Evolutionary conservation across 2,329 filamentous ascomycete species (phyloP).

Genomic region (Fusarium penzigii): DNA sequence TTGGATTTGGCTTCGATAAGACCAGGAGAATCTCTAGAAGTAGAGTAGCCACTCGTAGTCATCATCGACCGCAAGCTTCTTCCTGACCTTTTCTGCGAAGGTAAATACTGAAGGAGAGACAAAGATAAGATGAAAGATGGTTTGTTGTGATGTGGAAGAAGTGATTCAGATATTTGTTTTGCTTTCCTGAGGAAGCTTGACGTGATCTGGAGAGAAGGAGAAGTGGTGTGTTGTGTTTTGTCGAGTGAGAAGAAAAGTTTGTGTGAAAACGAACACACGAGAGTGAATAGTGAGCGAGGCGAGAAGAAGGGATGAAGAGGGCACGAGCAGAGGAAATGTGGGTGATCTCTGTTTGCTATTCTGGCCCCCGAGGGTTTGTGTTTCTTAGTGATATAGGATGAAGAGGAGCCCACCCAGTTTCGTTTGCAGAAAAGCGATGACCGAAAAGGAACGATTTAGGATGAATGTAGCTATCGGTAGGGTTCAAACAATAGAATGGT

Average conservation of each 20-base stretch:
- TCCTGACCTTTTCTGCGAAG: not conserved
- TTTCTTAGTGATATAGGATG: not conserved
- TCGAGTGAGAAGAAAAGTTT: not conserved
- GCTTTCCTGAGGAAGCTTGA: no score
- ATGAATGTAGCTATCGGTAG: not conserved
- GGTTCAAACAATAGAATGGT: not conserved
- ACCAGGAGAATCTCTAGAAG: slow-evolving; percentile 8
- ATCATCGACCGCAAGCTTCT: slow-evolving; percentile 10
- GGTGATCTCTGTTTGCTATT: not conserved
- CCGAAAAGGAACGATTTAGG: not conserved
- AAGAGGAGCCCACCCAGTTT: not conserved
- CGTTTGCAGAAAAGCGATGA: not conserved
- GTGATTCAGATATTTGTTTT: no score
- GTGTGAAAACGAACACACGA: not conserved
- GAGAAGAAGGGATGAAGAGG: not conserved
- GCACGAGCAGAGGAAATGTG: not conserved
- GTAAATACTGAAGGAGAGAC: not conserved
- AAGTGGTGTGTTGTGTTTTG: not conserved
- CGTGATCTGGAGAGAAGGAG: no score
- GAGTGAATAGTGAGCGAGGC: not conserved
- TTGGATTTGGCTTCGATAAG: slow-evolving; percentile 10
- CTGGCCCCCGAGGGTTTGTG: not conserved
- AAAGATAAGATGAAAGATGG: no score
- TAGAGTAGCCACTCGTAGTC: slow-evolving; percentile 8
- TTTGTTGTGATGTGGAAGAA: no score